Base-by-base conservation (phyloP, 176 grass and related monocot genomes). In the Poa pratensis region DNA sequence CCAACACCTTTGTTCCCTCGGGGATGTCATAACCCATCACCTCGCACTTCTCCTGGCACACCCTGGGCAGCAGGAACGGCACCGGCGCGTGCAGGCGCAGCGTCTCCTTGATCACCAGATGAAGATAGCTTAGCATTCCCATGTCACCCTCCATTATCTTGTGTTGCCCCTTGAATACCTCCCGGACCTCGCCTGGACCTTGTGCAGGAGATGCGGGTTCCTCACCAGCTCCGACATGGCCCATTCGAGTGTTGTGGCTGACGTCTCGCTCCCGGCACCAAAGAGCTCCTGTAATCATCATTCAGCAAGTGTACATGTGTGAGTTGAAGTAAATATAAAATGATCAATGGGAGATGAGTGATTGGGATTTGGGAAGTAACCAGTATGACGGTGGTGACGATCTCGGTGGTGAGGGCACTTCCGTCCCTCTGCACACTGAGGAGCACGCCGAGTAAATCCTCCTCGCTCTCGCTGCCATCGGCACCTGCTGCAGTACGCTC, bases 191-290 rank as follows among this genome's bases (percentile, higher is more conserved):
- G 59, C 49, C 2, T 87, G 79, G 0, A 61, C 78, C 58, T 76
- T 87, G 3, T 35, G 60, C 11, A 87, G 9, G 20, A 82, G 59
- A 12, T 11, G 9, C 5, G 66, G 78, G 3, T 87, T 82, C 59
- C 4, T 76, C 0, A 82, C 86, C 86, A 48, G 46, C 12, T 48
- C 46, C 3, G 46, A 48, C 46, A 48, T 48, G 46, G 46, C 46
- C 46, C 46, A 87, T 9, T 45, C 32, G 22, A 87, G 70, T 0
- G 64, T 35, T 8, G 79, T 87, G 1, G 86, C 42, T 19, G 86
- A 22, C 7, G 78, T 87, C 22, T 87, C 86, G 37, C 34, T 77
- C 42, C 78, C 86, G 2, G 71, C 86, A 20, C 42, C 9, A 22
- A 87, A 82, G 69, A 82, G 22, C 22, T 82, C 86, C 71, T 76